These are phyloP conservation scores for Pseudonitzschia multistriata DNA, from an alignment of 108 stramenopile species.

Conservation along the genomic window DNA sequence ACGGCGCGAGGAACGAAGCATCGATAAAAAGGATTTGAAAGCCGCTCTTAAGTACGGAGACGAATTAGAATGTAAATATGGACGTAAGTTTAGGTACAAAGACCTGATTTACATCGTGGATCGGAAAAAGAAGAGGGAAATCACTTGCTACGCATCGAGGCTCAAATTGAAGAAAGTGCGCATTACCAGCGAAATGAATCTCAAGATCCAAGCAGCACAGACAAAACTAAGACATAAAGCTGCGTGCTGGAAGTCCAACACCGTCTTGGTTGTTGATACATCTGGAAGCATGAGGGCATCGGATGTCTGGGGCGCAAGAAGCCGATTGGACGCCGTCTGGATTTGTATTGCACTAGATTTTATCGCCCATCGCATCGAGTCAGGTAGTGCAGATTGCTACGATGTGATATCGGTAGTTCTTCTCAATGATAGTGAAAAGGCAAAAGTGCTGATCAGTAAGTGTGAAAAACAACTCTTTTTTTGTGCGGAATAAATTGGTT, in stretches of 20 bases:
- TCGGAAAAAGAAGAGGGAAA: constrained; percentile 24
- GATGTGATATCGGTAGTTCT: constrained; percentile 46
- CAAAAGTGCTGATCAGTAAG: constrained; percentile 23
- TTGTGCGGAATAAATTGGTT: constrained; percentile 3
- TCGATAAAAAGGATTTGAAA: constrained; percentile 49
- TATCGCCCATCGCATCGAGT: constrained; percentile 20
- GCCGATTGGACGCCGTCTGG: constrained; percentile 56
- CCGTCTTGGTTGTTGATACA: constrained; percentile 57
- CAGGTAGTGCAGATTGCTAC: constrained; percentile 5
- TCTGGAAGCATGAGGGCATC: constrained; percentile 44
- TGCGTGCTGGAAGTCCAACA: constrained; percentile 40
- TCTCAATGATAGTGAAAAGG: constrained; percentile 33
- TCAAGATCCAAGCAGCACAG: neutral
- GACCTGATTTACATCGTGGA: constrained; percentile 55
- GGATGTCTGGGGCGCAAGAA: constrained; percentile 49
- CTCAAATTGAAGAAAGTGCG: constrained; percentile 35
- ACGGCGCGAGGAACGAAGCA: constrained; percentile 47
- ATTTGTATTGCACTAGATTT: constrained; percentile 47
- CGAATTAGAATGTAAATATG: constrained; percentile 27
- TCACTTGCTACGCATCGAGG: constrained; percentile 35
- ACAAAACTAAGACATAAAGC: neutral
- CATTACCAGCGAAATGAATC: neutral
- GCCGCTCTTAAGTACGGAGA: constrained; percentile 53
- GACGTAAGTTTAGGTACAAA: constrained; percentile 50
- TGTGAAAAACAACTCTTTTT: too few species aligned